Evolutionary conservation across 768 basidiomycete species (phyloP).

Genomic region (Termitomyces titanicus): DNA sequence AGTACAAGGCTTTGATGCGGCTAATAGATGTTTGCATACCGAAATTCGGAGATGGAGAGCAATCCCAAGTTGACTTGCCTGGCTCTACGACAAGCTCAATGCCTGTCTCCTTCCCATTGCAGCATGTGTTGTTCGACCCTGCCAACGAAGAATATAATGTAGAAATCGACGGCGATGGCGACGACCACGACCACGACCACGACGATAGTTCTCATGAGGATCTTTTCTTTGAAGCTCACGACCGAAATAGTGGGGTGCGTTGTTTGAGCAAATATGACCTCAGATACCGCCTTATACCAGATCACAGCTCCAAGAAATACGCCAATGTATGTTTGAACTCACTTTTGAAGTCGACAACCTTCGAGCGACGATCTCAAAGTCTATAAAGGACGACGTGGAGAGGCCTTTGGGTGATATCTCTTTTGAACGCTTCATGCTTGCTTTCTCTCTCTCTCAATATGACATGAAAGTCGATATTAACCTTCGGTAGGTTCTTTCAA

Average conservation of each 20-base stretch:
- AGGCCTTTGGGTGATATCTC: constrained; percentile 73
- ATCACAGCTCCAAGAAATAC: constrained; percentile 36
- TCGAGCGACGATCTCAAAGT: constrained; percentile 74
- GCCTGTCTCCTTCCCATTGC: constrained; percentile 44
- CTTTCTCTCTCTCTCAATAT: constrained; percentile 72
- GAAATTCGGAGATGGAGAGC: constrained; percentile 55
- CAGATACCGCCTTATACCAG: not conserved
- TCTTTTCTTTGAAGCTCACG: constrained; percentile 70
- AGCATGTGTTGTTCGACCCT: constrained; percentile 51
- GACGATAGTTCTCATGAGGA: constrained; percentile 40
- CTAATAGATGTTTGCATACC: constrained; percentile 90
- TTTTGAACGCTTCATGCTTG: constrained; percentile 74
- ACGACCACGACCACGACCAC: constrained; percentile 29
- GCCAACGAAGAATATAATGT: constrained; percentile 65
- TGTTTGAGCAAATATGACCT: not conserved
- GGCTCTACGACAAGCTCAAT: constrained; percentile 17
- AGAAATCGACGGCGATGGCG: constrained; percentile 52
- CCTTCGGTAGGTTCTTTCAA: constrained; percentile 51
- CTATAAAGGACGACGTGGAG: constrained; percentile 58
- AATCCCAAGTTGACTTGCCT: constrained; percentile 9
- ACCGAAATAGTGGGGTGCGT: constrained; percentile 53
- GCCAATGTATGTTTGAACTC: constrained; percentile 73
- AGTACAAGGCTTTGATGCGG: constrained; percentile 90
- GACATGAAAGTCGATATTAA: constrained; percentile 85
- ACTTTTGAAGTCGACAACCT: constrained; percentile 85